A percentile compares a stretch with the other conserved stretches of the same genome.
phyloP scores from a whole-genome alignment of 2,329 filamentous ascomycete genomes.

The Penicillium sp. region DNA sequence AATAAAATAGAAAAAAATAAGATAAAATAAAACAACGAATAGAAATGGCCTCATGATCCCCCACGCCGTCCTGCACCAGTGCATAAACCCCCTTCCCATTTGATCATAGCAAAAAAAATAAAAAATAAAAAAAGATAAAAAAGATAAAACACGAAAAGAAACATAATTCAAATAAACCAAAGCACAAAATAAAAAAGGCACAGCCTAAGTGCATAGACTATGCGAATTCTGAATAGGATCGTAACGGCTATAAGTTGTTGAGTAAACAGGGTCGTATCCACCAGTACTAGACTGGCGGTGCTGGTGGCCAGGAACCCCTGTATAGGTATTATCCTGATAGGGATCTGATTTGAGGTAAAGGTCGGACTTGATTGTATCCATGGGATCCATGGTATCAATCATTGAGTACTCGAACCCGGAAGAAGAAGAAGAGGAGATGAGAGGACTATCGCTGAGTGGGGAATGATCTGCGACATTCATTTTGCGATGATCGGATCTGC shows the following conservation, averaged over 20 bases:
- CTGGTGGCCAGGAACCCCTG: constrained; percentile 23
- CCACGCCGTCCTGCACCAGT: constrained; percentile 41
- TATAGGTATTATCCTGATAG: constrained; percentile 34
- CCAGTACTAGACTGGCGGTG: constrained; percentile 26
- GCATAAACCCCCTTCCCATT: constrained; percentile 31
- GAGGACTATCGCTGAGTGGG: constrained; percentile 38
- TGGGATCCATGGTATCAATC: constrained; percentile 41
- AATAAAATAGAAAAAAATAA: not conserved
- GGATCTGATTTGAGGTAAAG: constrained; percentile 27
- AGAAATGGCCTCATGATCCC: constrained; percentile 8
- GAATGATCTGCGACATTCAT: constrained; percentile 38
- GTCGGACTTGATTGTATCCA: constrained; percentile 38
- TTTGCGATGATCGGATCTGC: constrained; percentile 37
- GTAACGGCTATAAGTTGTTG: constrained; percentile 33
- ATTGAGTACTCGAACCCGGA: constrained; percentile 39
- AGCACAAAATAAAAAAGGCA: not conserved
- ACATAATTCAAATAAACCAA: not conserved
- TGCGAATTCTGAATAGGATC: constrained; percentile 34
- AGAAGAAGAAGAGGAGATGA: constrained; percentile 41
- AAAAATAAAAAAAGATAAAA: constrained; percentile 4
- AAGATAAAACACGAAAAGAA: constrained; percentile 5
- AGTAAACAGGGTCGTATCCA: constrained; percentile 34
- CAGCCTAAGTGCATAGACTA: constrained; percentile 34
- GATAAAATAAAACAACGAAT: constrained; percentile 6
- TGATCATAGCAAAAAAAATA: constrained; percentile 11